These are phyloP conservation scores for Rhodotorula glutinis DNA, from an alignment of 1,284 basidiomycete genomes.

Conservation along the genomic window DNA sequence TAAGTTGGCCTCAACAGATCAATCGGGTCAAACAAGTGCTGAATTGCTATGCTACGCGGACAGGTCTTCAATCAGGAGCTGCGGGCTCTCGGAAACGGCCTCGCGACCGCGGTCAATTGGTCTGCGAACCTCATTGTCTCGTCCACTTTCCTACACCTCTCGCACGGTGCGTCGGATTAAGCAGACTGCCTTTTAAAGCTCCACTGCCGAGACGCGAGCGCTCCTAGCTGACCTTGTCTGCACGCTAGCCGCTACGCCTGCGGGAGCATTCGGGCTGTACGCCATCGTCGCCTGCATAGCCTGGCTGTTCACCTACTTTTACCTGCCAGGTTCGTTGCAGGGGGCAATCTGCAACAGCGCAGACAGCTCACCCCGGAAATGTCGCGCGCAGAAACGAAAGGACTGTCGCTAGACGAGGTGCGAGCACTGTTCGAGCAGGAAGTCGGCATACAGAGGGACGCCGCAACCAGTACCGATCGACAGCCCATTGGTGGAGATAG, in stretches of 20 bases:
- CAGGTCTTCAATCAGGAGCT: constrained; percentile 27
- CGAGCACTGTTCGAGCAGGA: constrained; percentile 23
- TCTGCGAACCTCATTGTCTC: constrained; percentile 30
- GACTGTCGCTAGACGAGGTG: constrained; percentile 25
- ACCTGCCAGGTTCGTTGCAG: constrained; percentile 10
- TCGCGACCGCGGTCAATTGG: constrained; percentile 27
- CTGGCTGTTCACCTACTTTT: constrained; percentile 23
- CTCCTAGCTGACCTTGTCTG: not conserved
- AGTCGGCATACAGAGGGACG: not conserved
- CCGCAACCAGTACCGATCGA: too few species aligned
- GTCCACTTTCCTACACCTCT: constrained; percentile 26
- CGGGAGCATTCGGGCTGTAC: constrained; percentile 30
- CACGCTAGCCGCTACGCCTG: constrained; percentile 9
- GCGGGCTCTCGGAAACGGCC: constrained; percentile 25
- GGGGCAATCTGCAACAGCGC: too few species aligned
- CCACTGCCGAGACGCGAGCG: not conserved
- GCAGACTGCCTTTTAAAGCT: too few species aligned
- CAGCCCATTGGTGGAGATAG: not conserved
- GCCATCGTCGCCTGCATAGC: constrained; percentile 7
- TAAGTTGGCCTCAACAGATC: constrained; percentile 2
- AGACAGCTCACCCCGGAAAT: too few species aligned
- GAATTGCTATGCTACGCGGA: too few species aligned
- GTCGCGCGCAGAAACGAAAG: constrained; percentile 31
- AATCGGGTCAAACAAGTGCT: not conserved
- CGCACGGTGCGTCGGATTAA: constrained; percentile 15